Conservation (phyloP, 371 early-diverging fungal genomes). For the Mucor racemosus region DNA sequence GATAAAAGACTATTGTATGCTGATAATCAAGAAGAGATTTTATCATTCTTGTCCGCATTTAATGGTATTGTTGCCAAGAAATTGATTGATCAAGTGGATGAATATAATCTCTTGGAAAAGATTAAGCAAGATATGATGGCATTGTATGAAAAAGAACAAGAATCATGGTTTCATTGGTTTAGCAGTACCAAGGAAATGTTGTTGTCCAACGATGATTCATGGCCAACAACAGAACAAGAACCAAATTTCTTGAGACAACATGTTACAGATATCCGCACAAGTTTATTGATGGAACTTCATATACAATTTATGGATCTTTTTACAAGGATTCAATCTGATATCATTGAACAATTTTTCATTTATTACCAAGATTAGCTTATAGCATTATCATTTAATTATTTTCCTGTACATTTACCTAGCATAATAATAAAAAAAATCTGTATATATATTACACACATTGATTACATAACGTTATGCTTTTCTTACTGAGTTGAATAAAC, state of each 20-base stretch:
- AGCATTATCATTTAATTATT: not conserved
- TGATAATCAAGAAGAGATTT: not conserved
- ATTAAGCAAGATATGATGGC: conserved; percentile 13
- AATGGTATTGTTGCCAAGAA: conserved; percentile 23
- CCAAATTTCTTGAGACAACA: conserved; percentile 16
- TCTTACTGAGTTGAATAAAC: not conserved
- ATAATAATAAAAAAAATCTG: not conserved
- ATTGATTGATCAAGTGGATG: conserved; percentile 18
- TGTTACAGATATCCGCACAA: conserved; percentile 13
- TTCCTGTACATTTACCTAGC: not conserved
- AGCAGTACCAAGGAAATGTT: not conserved
- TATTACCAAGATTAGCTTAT: conserved; percentile 8
- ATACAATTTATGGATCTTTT: conserved; percentile 26
- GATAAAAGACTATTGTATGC: conserved; percentile 3
- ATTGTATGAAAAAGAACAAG: not conserved
- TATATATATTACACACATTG: too few relatives aligned
- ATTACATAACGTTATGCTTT: conserved; percentile 3
- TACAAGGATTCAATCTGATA: conserved; percentile 16
- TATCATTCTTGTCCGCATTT: conserved; percentile 21
- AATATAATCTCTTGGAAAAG: conserved; percentile 14
- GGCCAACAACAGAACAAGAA: not conserved
- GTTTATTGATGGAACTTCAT: conserved; percentile 23
- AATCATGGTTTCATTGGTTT: not conserved
- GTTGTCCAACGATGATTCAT: not conserved
- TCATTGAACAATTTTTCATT: conserved; percentile 13